Evolutionary conservation across 768 basidiomycete species (phyloP).

Genomic region (Boletus sensibilis): DNA sequence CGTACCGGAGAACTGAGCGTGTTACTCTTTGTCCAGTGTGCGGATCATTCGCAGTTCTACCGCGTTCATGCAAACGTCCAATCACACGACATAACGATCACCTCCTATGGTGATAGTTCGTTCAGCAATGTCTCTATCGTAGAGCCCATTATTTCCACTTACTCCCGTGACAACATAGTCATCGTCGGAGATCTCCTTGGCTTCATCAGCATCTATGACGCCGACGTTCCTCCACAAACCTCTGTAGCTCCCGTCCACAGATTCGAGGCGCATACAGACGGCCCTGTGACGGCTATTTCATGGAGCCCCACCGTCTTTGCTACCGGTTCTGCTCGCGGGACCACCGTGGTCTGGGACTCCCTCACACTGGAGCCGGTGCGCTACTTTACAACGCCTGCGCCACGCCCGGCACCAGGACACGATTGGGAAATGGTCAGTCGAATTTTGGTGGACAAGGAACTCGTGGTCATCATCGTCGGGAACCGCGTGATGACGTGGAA

Average conservation of each 20-base stretch:
- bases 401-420: constrained; percentile 33
- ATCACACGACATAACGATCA: constrained; percentile 31
- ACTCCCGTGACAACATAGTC: constrained; percentile 47
- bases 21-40: constrained; percentile 50
- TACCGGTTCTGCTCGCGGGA: constrained; percentile 65
- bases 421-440: constrained; percentile 49
- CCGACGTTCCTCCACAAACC: constrained; percentile 28
- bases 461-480: constrained; percentile 59
- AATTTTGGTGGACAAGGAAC: constrained; percentile 54
- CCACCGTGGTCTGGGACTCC: constrained; percentile 61
- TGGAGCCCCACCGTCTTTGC: constrained; percentile 60
- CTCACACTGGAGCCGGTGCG: constrained; percentile 59
- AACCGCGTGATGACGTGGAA: constrained; percentile 68
- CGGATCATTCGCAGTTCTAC: constrained; percentile 51
- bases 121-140: constrained; percentile 53
- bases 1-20: constrained; percentile 4
- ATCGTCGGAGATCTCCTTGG: constrained; percentile 67
- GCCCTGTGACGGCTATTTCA: constrained; percentile 59
- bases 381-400: constrained; percentile 49
- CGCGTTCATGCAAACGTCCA: constrained; percentile 42
- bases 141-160: constrained; percentile 43
- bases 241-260: constrained; percentile 39
- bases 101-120: constrained; percentile 50
- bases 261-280: constrained; percentile 66
- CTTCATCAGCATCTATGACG: constrained; percentile 60